These are phyloP conservation scores for Phallus indusiatus DNA, from an alignment of 768 basidiomycete genomes.

Conservation along the genomic window DNA sequence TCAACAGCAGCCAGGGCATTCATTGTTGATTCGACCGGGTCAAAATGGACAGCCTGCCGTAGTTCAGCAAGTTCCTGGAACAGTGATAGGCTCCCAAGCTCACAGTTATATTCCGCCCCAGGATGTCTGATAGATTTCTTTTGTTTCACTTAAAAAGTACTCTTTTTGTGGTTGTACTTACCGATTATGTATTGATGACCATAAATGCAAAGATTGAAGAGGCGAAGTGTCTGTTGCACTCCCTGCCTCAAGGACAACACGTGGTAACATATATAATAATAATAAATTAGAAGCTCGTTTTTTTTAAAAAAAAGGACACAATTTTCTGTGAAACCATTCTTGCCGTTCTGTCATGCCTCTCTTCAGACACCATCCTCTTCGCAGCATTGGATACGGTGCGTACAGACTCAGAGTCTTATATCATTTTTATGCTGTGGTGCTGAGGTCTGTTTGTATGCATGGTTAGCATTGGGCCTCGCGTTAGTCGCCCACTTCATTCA, in stretches of 20 bases:
- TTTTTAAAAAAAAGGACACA: not conserved
- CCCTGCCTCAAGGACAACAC: conserved; percentile 4
- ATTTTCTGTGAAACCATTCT: not conserved
- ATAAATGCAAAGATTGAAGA: not conserved
- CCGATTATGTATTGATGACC: not conserved
- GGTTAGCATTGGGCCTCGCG: conserved; percentile 1
- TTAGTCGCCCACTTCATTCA: conserved; percentile 8
- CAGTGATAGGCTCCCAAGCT: conserved; percentile 11
- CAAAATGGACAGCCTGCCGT: conserved; percentile 48
- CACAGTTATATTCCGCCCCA: not conserved
- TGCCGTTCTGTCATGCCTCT: not conserved
- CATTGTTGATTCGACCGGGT: conserved; percentile 61
- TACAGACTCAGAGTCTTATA: not conserved
- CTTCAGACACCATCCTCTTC: conserved; percentile 7
- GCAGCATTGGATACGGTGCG: conserved; percentile 3
- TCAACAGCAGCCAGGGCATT: conserved; percentile 47
- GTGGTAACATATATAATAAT: not conserved
- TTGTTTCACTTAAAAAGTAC: not conserved
- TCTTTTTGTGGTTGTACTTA: not conserved
- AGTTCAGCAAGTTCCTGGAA: conserved; percentile 51
- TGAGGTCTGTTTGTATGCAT: too few relatives aligned
- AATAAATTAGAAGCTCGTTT: not conserved
- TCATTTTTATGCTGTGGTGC: too few relatives aligned
- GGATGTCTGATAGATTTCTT: not conserved
- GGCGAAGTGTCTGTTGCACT: not conserved